Evolutionary conservation across 2,329 filamentous ascomycete genomes (phyloP), one percentile per base, ranked within the genome.

Genomic region (Septoria petroselini): DNA sequence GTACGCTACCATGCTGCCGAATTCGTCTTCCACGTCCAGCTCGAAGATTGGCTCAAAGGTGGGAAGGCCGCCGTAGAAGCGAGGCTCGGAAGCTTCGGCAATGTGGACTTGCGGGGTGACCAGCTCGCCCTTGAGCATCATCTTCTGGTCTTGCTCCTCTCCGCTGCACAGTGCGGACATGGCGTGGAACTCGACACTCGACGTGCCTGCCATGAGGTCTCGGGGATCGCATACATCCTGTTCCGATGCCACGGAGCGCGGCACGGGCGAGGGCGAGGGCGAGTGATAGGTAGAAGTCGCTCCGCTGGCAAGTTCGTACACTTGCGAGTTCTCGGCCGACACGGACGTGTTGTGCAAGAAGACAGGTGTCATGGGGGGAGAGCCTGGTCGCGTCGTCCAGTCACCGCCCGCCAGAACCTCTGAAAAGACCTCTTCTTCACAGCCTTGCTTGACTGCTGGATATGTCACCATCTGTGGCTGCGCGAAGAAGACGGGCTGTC

Each of bases 21-120:
- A 89, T 67, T 93, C 88, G 78, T 94, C 88, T 63, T 95, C 91
- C 1, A 87, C 90, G 68, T 95, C 91, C 49, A 95, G 79, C 63
- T 95, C 90, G 18, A 91, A 93, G 59, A 94, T 82, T n/a, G 50
- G 50, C 40, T 52, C 50, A 17, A 91, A 91, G 58, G 94, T 81
- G 58, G 89, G 86, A 69, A 93, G 77, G 18, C 80, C 80, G 72
- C 79, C 71, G 55, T 77, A 73, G 59, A 75, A 72, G 49, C 72
- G 69, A 58, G 79, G 73, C 60, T 76, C 71, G 48, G 64, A 27
- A 43, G 67, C 61, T 41, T 64, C 66, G 34, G 70, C 67, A 59
- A 72, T 65, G 62, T 71, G 65, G 35, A 68, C 64, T 25, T 69
- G 40, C 17, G 48, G 52, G 68, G 68, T 56, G 8, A 39, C 39